Percentiles rank a stretch among this genome's conserved stretches.
Evolutionary conservation across 1,284 basidiomycete genomes (phyloP).

Genomic region (Apiotrichum mycotoxinovorans): DNA sequence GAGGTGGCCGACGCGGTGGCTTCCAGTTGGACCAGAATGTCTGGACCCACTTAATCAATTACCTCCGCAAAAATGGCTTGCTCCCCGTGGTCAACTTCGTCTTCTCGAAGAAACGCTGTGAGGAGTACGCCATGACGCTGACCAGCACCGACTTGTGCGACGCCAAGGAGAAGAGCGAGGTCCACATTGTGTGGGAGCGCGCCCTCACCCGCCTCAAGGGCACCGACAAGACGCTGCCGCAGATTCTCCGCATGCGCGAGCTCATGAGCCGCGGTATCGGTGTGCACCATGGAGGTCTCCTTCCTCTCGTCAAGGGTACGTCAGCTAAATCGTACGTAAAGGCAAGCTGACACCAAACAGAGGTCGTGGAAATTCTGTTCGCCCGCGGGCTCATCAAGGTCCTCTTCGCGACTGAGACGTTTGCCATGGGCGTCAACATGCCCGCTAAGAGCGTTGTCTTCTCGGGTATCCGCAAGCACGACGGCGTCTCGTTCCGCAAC

Average conservation of each 20-base stretch:
- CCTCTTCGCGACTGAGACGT: slow-evolving; percentile 97
- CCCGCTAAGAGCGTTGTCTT: slow-evolving; percentile 97
- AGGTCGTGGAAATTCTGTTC: slow-evolving; percentile 96
- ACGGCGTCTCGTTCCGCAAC: slow-evolving; percentile 80
- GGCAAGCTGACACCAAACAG: slow-evolving; percentile 68
- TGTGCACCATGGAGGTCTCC: slow-evolving; percentile 92
- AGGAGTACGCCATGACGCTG: slow-evolving; percentile 89
- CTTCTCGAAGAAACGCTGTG: slow-evolving; percentile 93
- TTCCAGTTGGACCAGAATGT: slow-evolving; percentile 78
- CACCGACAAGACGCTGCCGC: slow-evolving; percentile 88
- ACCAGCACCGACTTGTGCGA: slow-evolving; percentile 84
- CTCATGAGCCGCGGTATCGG: slow-evolving; percentile 89
- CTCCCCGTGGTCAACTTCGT: slow-evolving; percentile 96
- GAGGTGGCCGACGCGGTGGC: slow-evolving; percentile 55
- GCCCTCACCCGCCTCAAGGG: slow-evolving; percentile 88
- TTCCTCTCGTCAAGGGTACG: slow-evolving; percentile 91
- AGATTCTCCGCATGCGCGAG: slow-evolving; percentile 88
- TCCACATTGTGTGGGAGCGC: slow-evolving; percentile 90
- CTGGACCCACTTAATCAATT: slow-evolving; percentile 86
- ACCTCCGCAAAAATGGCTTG: slow-evolving; percentile 78
- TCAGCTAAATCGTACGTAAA: not conserved
- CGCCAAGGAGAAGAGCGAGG: slow-evolving; percentile 87
- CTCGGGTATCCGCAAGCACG: slow-evolving; percentile 91
- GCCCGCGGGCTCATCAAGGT: slow-evolving; percentile 94
- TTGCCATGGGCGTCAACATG: slow-evolving; percentile 99